phyloP scores from a whole-genome alignment of 2,329 filamentous ascomycete species.

The Pseudopyrenochaeta lycopersici region DNA sequence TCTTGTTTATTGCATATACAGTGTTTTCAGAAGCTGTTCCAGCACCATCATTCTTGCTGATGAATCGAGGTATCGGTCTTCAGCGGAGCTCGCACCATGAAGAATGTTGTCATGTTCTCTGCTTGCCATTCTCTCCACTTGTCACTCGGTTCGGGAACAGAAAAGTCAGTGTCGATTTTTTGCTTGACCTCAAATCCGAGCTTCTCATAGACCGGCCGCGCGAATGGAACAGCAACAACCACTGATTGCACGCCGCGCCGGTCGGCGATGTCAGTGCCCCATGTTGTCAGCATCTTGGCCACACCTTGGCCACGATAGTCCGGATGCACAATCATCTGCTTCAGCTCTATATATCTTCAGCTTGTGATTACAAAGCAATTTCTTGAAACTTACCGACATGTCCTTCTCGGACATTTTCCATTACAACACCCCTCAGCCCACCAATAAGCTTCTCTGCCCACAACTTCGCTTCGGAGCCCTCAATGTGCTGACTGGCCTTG shows the following conservation, averaged over 20 bases:
- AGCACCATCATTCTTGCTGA: neutral
- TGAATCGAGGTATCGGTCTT: neutral
- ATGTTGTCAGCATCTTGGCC: constrained; percentile 6
- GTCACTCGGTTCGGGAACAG: constrained; percentile 1
- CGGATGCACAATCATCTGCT: constrained; percentile 4
- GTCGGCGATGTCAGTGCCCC: constrained; percentile 4
- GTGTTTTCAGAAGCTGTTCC: too few species aligned
- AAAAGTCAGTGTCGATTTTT: constrained; percentile 7
- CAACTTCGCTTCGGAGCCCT: too few species aligned
- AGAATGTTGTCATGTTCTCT: constrained; percentile 7
- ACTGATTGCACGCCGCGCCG: neutral
- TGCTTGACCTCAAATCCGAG: constrained; percentile 4
- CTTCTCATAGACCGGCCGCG: constrained; percentile 5
- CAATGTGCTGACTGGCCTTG: too few species aligned
- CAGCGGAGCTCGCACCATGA: constrained; percentile 1
- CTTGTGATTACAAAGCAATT: too few species aligned
- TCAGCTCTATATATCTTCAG: too few species aligned
- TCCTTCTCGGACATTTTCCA: too few species aligned
- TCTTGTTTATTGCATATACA: too few species aligned
- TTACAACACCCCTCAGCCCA: too few species aligned
- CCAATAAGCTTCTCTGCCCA: too few species aligned
- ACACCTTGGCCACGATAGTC: neutral
- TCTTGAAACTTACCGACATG: too few species aligned
- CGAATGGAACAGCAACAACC: constrained; percentile 4
- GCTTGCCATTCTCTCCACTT: constrained; percentile 9